Percentiles rank a stretch among this genome's conserved stretches.
Conservation (phyloP, 768 basidiomycete species). For the Termitomyces sp. region DNA sequence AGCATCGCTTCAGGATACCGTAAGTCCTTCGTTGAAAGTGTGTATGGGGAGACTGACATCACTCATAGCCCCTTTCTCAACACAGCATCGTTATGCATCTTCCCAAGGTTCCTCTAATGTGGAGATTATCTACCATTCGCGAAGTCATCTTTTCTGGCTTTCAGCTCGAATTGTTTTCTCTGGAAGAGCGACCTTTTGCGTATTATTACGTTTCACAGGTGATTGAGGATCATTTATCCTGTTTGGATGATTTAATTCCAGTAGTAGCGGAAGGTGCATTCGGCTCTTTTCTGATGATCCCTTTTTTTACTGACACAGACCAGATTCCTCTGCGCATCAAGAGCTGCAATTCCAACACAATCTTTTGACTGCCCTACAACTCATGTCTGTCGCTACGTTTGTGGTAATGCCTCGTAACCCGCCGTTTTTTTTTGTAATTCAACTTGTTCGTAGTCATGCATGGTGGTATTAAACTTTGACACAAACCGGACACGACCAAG, state of each 20-base stretch:
- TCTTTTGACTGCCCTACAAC: slow-evolving; percentile 54
- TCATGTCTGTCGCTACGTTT: slow-evolving; percentile 48
- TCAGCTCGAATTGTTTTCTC: slow-evolving; percentile 66
- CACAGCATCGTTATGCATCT: slow-evolving; percentile 34
- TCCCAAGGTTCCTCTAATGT: slow-evolving; percentile 44
- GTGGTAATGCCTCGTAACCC: slow-evolving; percentile 33
- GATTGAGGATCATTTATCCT: slow-evolving; percentile 48
- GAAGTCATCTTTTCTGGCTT: slow-evolving; percentile 74
- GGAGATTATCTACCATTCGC: slow-evolving; percentile 53
- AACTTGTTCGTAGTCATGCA: slow-evolving; percentile 34
- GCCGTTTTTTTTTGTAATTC: no score
- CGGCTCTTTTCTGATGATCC: neutral
- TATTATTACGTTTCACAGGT: slow-evolving; percentile 70
- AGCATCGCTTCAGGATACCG: slow-evolving; percentile 23
- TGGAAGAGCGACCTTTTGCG: slow-evolving; percentile 64
- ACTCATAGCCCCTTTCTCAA: slow-evolving; percentile 22
- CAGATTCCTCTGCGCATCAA: slow-evolving; percentile 32
- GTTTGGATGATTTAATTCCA: slow-evolving; percentile 41
- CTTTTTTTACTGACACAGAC: neutral
- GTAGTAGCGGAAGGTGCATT: slow-evolving; percentile 33
- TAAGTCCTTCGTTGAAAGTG: slow-evolving; percentile 10
- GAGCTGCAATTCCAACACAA: slow-evolving; percentile 47
- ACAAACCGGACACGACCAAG: slow-evolving; percentile 50
- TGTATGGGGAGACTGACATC: slow-evolving; percentile 1
- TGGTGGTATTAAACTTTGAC: slow-evolving; percentile 39